Percentiles rank a stretch among this genome's conserved stretches.
Evolutionary conservation across 2,329 filamentous ascomycete species (phyloP).

Genomic region (Aureobasidium sp.): DNA sequence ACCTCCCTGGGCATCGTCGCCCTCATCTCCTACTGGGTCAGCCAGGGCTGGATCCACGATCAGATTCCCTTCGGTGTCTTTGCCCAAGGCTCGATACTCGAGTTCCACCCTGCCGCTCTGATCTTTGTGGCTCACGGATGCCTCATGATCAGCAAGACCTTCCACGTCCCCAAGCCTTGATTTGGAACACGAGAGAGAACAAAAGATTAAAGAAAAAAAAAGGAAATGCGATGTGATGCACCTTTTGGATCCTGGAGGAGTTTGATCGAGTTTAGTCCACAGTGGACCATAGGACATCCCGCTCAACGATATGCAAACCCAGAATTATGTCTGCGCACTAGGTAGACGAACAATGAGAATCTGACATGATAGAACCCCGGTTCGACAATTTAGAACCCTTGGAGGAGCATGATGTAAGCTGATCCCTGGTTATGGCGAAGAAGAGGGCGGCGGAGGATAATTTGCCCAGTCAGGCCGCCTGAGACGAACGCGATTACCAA

Average conservation of each 20-base stretch:
- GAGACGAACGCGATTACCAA: background rate
- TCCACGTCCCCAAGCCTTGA: constrained; percentile 83
- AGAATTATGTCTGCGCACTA: background rate
- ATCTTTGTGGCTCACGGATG: constrained; percentile 85
- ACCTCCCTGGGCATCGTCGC: constrained; percentile 73
- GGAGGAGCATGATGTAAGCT: background rate
- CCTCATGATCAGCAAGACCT: constrained; percentile 88
- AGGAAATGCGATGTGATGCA: background rate
- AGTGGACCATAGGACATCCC: background rate
- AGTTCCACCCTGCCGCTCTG: constrained; percentile 74
- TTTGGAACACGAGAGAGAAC: background rate
- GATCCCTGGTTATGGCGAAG: background rate
- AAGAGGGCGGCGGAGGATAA: background rate
- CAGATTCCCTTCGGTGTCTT: constrained; percentile 67
- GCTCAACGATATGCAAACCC: background rate
- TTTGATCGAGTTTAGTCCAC: background rate
- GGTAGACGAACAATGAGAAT: background rate
- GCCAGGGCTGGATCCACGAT: constrained; percentile 68
- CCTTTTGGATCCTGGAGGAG: background rate
- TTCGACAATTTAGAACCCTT: too few species aligned
- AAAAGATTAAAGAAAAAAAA: background rate
- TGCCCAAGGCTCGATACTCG: constrained; percentile 57
- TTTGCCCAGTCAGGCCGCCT: background rate
- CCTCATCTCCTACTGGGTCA: constrained; percentile 85
- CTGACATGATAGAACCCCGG: background rate